Evolutionary conservation across 768 basidiomycete genomes (phyloP), one percentile per base, ranked within the genome.

Genomic region (Cystobasidium tubakii): DNA sequence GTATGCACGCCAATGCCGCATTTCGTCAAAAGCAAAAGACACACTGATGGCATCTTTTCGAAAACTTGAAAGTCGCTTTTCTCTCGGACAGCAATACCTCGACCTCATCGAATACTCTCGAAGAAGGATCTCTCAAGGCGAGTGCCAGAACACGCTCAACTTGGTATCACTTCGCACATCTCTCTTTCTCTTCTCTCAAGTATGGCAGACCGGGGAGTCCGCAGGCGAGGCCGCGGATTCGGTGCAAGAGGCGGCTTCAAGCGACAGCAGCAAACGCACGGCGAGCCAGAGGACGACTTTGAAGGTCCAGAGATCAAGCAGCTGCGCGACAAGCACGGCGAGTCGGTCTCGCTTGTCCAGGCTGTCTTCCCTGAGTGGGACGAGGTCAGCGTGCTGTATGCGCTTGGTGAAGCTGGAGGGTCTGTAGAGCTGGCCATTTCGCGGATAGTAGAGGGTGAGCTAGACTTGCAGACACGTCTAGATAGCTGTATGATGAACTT

Each of bases 331-430:
- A 78, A 76, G 77, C 76, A 66, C 71, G 54, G 65, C 27, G 19
- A 42, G 13, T 46, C 73, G 44, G 70, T 77, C 21, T 34, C 53
- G 55, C 70, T 65, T 12, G 73, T 72, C 25, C 74, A 74, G 66
- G 76, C 65, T 43, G 36, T 78, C 64, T 78, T 78, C 74, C 69
- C 76, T 42, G 76, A 78, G 42, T 78, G 77, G 77, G 55, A 57
- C 70, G 77, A 78, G 33, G 77, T 77, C 46, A 73, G 73, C 57
- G 33, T 77, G 55, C 69, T 77, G n/a, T 72, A 71, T 54, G 75
- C 76, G 0, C 57, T 78, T 31, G 53, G 73, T 33, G 77, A 78
- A 34, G 76, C 77, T 17, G 67, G 73, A 63, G 77, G 77, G 1
- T 75, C 77, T 44, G 39, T 77, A 29, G 76, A 78, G 66, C 54